phyloP scores from a whole-genome alignment of 441 rosid genomes.

The Pelargonium myrrhifolium region DNA sequence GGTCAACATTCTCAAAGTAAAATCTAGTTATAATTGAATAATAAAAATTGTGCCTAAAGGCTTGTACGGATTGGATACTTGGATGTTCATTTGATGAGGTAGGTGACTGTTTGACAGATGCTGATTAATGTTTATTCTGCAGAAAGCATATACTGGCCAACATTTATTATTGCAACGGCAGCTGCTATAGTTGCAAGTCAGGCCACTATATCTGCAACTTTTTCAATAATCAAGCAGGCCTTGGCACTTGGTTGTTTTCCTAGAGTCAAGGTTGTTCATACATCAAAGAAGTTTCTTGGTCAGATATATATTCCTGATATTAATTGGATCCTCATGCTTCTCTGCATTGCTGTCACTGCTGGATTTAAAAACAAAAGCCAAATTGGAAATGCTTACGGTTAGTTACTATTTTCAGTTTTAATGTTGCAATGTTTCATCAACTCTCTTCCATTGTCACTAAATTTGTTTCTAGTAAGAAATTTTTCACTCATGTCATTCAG shows the following conservation, averaged over 20 bases:
- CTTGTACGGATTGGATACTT: no score
- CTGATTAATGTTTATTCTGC: not conserved
- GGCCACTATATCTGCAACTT: constrained; percentile 92
- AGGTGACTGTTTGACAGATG: not conserved
- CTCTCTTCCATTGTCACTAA: no score
- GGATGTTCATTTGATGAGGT: not conserved
- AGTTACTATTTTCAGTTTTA: no score
- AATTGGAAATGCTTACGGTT: constrained; percentile 93
- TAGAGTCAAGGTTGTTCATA: constrained; percentile 87
- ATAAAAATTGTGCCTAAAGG: no score
- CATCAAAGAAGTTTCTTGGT: constrained; percentile 83
- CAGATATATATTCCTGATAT: constrained; percentile 96
- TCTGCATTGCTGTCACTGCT: constrained; percentile 87
- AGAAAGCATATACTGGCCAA: constrained; percentile 77
- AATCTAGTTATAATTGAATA: no score
- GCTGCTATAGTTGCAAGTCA: constrained; percentile 99
- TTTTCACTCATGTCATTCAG: no score
- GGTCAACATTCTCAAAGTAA: no score
- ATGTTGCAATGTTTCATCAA: no score
- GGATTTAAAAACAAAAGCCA: constrained; percentile 94
- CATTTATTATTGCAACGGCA: constrained; percentile 70
- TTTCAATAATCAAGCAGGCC: constrained; percentile 95
- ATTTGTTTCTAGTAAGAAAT: no score
- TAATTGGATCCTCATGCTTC: constrained; percentile 90
- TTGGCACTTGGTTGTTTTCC: constrained; percentile 95